Evolutionary conservation across 2,329 filamentous ascomycete genomes (phyloP), one percentile per base, ranked within the genome.

Genomic region (Clonostachys sp.): DNA sequence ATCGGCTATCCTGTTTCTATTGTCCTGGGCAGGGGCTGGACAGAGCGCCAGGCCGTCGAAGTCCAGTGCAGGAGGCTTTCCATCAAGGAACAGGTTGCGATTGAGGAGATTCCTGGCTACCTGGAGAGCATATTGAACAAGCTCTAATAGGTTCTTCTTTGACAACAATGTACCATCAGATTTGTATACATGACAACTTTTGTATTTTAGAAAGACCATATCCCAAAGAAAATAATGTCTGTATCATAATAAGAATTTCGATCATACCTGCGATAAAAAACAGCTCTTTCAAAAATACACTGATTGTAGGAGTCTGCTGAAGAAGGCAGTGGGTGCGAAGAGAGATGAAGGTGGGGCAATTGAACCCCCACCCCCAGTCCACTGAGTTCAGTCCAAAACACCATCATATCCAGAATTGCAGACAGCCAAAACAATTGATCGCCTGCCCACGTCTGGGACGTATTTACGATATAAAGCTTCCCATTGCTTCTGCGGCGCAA

Each of bases 1-100:
- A 81, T 92, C 47, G 94, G 94, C 4, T 96, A 95, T 62, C 92
- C 92, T 0, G 74, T 97, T 12, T 75, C 92, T 9, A 74, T 96
- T 12, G 76, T 96, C 3, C 65, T 97, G 34, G 92, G 92, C 1
- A 85, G 80, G 52, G 72, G 72, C 5, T 95, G 87, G 85, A 70
- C 59, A 41, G 68, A 77, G 36, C 68, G 74, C 2, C 70, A 71
- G 41, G 64, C 71, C n/a, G 79, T 87, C 36, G 91, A 95, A 63
- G 80, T 96, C 33, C 89, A 95, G 60, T 92, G 89, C 66, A 78
- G 89, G 50, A 75, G 78, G 48, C 68, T 92, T 24, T 76, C 73
- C 1, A 51, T 87, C 14, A 85, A 79, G 54, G 74, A 84, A 52
- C 70, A 80, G 13, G 78, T 90, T 13, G 56, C 70, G 4, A 48